phyloP scores from a whole-genome alignment of 2,329 filamentous ascomycete genomes.

The Neofusicoccum cordaticola region DNA sequence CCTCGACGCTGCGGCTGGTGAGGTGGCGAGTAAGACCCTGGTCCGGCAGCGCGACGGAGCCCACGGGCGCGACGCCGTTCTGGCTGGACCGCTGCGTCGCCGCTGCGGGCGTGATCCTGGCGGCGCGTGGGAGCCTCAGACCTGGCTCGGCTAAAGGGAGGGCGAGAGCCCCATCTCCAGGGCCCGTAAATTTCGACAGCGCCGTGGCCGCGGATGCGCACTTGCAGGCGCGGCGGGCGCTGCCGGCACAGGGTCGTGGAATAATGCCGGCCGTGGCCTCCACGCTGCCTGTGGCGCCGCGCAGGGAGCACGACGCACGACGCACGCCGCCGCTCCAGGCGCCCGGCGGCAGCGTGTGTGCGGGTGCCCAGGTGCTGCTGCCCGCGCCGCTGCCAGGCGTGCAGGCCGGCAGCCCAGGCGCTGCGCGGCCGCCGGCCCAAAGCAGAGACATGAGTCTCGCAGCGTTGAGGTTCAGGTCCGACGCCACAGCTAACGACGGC shows the following conservation, averaged over 20 bases:
- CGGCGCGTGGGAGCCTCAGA: background rate
- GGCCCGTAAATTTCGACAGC: background rate
- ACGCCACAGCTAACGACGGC: slow-evolving; percentile 5
- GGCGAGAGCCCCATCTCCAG: slow-evolving; percentile 1
- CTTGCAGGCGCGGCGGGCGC: background rate
- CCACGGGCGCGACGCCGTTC: background rate
- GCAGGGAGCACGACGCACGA: background rate
- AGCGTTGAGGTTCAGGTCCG: background rate
- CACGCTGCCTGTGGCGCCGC: background rate
- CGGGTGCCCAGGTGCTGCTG: too few relatives aligned
- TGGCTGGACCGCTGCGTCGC: background rate
- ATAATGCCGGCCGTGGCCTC: background rate
- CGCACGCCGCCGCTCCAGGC: too few relatives aligned
- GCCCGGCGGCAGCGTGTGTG: too few relatives aligned
- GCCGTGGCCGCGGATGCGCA: background rate
- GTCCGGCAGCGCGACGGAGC: background rate
- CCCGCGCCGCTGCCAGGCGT: too few relatives aligned
- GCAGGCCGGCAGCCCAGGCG: background rate
- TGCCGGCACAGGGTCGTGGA: slow-evolving; percentile 1
- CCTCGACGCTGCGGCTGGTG: slow-evolving; percentile 8
- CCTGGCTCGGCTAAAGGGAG: slow-evolving; percentile 5
- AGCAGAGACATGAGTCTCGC: background rate
- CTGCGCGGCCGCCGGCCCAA: background rate
- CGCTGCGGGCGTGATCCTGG: background rate
- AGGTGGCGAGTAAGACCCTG: slow-evolving; percentile 14